Evolutionary conservation across 2,329 filamentous ascomycete genomes (phyloP), one percentile per base, ranked within the genome.

Genomic region (Stromatinia cepivora): DNA sequence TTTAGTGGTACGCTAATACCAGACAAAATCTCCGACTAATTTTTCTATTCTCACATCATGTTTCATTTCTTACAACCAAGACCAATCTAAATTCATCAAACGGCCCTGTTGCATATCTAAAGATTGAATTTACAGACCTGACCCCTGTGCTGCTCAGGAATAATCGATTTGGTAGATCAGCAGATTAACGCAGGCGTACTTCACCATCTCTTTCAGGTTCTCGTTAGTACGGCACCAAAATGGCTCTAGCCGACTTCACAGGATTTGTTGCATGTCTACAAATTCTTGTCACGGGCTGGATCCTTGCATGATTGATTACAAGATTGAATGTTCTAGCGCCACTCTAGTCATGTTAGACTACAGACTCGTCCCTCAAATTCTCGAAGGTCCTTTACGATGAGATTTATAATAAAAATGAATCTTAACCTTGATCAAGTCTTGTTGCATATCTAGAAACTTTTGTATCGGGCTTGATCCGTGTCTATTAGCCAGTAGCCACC

Each of bases 351-450:
- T 1, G 0, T 48, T 48, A n/a, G 4, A 2, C 17, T 7, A 9
- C 22, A 48, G 39, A 42, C 11, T 15, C 39, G 13, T 0, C 39
- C 9, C 11, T 13, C 1, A 13, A 42, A 42, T 1, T 4, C 13
- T 42, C 15, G 39, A 42, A 15, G 13, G 13, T 1, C 3, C 0
- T 10, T 42, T 4, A 15, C 3, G 1, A 3, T 15, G 1, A 42
- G 13, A 42, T 42, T 42, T 15, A 42, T 15, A 15, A n/a, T n/a
- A 42, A 15, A 42, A 42, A 36, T 10, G 2, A 36, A 36, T 10
- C 9, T 36, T 36, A 10, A 9, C 36, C 10, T 10, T 36, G 2
- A 36, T 36, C 1, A 45, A 2, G 11, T 45, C 17, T 48, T 48
- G 15, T 48, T 48, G 45, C 46, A 48, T n/a, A 42, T 42, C 46